Conservation (phyloP, 352 stramenopile species). For the Thraustochytrium sp. region DNA sequence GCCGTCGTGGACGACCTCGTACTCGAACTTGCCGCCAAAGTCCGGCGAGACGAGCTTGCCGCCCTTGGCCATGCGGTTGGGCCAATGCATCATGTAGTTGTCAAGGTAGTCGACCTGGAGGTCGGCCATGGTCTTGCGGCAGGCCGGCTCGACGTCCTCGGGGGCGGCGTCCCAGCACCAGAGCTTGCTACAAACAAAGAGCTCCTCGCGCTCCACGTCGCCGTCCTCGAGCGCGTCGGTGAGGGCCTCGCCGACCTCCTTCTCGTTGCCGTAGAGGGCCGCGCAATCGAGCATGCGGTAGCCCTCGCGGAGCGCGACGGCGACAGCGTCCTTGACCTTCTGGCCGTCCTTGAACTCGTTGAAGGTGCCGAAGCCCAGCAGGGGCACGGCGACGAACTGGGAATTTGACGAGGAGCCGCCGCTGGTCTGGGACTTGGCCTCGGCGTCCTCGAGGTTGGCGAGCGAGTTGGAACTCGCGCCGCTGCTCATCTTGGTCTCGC, state of each 20-base stretch:
- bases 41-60: constrained; percentile 46
- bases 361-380: constrained; percentile 30
- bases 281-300: constrained; percentile 65
- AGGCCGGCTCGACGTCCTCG: constrained; percentile 49
- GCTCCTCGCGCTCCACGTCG: constrained; percentile 61
- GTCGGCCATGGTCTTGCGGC: constrained; percentile 47
- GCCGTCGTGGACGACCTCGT: constrained; percentile 19
- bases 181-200: constrained; percentile 76
- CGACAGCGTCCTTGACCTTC: not conserved
- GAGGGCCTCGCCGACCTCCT: constrained; percentile 57
- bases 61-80: constrained; percentile 48
- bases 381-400: not conserved
- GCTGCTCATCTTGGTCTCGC: constrained; percentile 14
- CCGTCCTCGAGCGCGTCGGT: constrained; percentile 56
- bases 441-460: not conserved
- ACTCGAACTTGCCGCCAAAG: constrained; percentile 41
- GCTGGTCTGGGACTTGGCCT: constrained; percentile 3
- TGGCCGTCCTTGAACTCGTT: constrained; percentile 35
- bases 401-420: not conserved
- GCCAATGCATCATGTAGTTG: constrained; percentile 55
- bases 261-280: constrained; percentile 63
- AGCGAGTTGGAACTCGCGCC: not conserved
- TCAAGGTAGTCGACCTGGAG: constrained; percentile 56
- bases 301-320: constrained; percentile 40
- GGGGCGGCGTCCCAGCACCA: constrained; percentile 60